Evolutionary conservation across 768 basidiomycete species (phyloP), one percentile per base, ranked within the genome.

Genomic region (Pisolithus tinctorius): DNA sequence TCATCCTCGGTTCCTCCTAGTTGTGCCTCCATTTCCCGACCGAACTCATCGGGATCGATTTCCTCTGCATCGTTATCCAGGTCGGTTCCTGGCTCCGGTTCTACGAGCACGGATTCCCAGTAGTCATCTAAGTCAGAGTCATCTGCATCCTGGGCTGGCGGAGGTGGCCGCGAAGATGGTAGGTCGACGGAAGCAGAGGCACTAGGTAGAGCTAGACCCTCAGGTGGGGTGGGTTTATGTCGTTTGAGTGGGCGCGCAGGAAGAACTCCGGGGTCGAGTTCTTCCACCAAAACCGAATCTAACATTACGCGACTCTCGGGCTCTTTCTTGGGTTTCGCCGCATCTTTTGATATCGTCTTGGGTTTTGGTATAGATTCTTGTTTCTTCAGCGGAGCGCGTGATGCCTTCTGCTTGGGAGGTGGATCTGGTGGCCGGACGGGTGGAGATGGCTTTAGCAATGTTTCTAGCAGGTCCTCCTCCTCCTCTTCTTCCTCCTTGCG

Each of bases 61-160:
- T 71, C 69, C 48, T 66, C 59, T 3, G 62, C 51, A 27, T 62
- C 69, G 25, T 63, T 61, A 29, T 64, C 71, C 14, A 23, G 20
- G 45, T 42, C 51, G 14, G 58, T 54, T 2, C 50, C 58, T 4
- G 65, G 51, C 29, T 65, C 56, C 20, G 50, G 55, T 25, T 57
- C 60, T 14, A 63, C 55, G 36, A 46, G 45, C 0, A 80, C 74
- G 41, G 70, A 66, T 50, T 82, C 79, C 81, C 80, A 83, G 16
- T 77, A 83, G 16, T 77, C 78, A 17, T 70, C 81, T 4, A 76
- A 67, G 17, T 75, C 74, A 3, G 71, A 69, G 2, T 65, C 74
- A 5, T 58, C 58, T 13, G 66, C 65, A 37, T 39, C 61, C 56
- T 59, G 67, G 14, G 55, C 57, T 26, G 30, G 61, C 34, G 45